Conservation (phyloP, 805 yeast species). For the Saccharomycopsis lassenensis region DNA sequence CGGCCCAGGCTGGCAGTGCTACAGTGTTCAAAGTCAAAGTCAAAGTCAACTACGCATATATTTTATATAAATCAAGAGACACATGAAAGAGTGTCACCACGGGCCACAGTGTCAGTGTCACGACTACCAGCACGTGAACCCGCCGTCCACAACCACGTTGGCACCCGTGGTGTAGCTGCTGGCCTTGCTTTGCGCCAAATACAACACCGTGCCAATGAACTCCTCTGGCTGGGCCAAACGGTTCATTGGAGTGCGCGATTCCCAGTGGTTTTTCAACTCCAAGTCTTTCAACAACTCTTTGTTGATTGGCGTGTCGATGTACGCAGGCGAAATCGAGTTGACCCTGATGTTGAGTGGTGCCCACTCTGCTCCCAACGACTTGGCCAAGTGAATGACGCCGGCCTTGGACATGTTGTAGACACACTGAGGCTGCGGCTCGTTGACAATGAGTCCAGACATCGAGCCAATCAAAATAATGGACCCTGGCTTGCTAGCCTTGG, state of each 20-base stretch:
- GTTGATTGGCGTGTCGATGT: constrained; percentile 61
- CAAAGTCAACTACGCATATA: no score
- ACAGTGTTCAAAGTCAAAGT: no score
- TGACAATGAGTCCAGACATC: constrained; percentile 62
- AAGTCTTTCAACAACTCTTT: constrained; percentile 38
- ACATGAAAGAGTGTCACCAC: no score
- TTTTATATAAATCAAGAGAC: no score
- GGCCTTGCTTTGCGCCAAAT: constrained; percentile 47
- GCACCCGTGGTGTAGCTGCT: constrained; percentile 56
- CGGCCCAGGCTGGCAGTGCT: no score
- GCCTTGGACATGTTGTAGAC: constrained; percentile 69
- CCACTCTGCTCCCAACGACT: constrained; percentile 67
- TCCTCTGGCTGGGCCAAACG: constrained; percentile 65
- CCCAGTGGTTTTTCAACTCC: constrained; percentile 49
- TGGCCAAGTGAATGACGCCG: constrained; percentile 54
- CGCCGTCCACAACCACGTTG: constrained; percentile 59
- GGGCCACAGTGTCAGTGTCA: no score
- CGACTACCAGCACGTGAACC: constrained; percentile 37
- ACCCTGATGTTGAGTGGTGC: constrained; percentile 51
- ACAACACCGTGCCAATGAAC: constrained; percentile 50
- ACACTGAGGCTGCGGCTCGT: constrained; percentile 63
- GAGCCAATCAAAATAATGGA: constrained; percentile 54
- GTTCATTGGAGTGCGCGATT: constrained; percentile 52
- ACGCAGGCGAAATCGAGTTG: constrained; percentile 59
- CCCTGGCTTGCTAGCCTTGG: constrained; percentile 43